These are phyloP conservation scores for Dactylorhiza incarnata DNA, from an alignment of 106 monocot species.

Conservation along the genomic window DNA sequence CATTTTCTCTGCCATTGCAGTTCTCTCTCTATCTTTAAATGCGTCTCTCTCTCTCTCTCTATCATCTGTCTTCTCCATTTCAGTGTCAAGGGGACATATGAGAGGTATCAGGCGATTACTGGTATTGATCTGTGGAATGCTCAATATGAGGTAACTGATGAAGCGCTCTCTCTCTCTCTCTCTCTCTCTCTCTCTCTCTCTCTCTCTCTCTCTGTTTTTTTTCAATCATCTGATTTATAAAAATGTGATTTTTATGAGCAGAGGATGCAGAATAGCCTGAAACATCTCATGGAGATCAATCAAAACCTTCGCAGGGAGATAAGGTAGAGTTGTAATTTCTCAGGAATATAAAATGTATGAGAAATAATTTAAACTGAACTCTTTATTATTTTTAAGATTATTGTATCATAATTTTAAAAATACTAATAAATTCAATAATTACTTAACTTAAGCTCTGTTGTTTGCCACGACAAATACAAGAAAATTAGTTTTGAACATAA, in stretches of 20 bases:
- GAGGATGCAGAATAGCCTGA: constrained; percentile 78
- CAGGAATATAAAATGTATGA: neutral
- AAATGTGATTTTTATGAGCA: constrained; percentile 16
- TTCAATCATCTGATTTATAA: neutral
- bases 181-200: neutral
- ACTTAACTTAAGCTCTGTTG: too few species aligned
- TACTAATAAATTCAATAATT: too few species aligned
- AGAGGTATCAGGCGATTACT: constrained; percentile 54
- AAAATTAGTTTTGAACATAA: too few species aligned
- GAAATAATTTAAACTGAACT: neutral
- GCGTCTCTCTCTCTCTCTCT: neutral
- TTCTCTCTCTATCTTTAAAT: neutral
- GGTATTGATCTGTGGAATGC: constrained; percentile 66
- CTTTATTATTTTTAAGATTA: too few species aligned
- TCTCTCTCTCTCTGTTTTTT: neutral
- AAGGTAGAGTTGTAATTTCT: constrained; percentile 24
- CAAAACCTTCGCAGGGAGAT: constrained; percentile 69
- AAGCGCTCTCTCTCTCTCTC: neutral
- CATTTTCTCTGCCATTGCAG: too few species aligned
- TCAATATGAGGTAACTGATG: constrained; percentile 56
- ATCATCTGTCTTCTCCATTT: neutral
- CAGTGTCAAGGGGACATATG: constrained; percentile 59
- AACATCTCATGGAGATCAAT: constrained; percentile 75
- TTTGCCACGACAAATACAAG: too few species aligned
- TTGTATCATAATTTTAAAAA: too few species aligned